These are phyloP conservation scores for Pyricularia sp. DNA, from an alignment of 2,329 filamentous ascomycete species.

Conservation along the genomic window DNA sequence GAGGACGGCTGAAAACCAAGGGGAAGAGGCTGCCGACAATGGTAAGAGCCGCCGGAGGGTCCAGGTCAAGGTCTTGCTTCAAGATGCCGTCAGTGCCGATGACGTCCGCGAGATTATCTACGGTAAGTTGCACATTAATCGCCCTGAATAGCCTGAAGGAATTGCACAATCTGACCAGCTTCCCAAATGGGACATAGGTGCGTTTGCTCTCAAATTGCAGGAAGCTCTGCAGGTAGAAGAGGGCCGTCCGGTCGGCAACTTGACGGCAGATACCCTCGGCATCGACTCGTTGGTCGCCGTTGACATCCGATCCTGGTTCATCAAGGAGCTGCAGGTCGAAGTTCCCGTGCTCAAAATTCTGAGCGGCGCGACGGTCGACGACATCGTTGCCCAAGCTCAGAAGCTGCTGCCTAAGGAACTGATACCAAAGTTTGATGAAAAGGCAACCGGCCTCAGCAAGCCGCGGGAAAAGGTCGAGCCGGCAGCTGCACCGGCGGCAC, in stretches of 20 bases:
- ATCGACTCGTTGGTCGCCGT: slow-evolving; percentile 12
- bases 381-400: background rate
- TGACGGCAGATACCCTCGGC: background rate
- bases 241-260: background rate
- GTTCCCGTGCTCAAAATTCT: slow-evolving; percentile 36
- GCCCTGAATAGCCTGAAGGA: background rate
- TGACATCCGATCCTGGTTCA: slow-evolving; percentile 36
- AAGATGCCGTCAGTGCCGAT: background rate
- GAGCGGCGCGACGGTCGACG: slow-evolving; percentile 13
- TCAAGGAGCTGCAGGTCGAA: slow-evolving; percentile 31
- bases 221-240: background rate
- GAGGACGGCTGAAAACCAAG: background rate
- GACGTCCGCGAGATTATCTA: background rate
- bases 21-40: background rate
- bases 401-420: background rate
- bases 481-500: background rate
- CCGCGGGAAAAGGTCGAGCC: background rate
- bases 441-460: background rate
- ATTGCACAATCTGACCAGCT: background rate
- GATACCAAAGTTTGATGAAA: background rate
- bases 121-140: background rate
- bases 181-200: background rate
- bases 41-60: background rate
- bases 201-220: background rate
- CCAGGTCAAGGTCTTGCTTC: background rate